phyloP scores from a whole-genome alignment of 2,329 filamentous ascomycete species.

The Botrytis hyacinthi region DNA sequence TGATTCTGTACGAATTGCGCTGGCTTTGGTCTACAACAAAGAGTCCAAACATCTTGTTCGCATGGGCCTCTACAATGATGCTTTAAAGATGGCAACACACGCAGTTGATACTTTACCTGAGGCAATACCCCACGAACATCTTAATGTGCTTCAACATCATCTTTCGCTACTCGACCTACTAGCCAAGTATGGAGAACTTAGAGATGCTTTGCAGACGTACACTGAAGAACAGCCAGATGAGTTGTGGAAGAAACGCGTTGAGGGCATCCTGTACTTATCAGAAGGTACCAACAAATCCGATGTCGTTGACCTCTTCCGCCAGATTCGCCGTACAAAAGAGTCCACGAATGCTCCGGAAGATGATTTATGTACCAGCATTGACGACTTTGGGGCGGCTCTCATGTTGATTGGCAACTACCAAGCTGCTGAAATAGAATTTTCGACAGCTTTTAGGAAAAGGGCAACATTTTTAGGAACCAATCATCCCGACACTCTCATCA shows the following conservation, averaged over 20 bases:
- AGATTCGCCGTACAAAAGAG: slow-evolving; percentile 22
- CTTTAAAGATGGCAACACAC: slow-evolving; percentile 29
- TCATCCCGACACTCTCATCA: slow-evolving; percentile 30
- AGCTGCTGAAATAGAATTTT: slow-evolving; percentile 28
- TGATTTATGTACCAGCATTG: slow-evolving; percentile 18
- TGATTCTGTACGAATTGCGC: slow-evolving; percentile 25
- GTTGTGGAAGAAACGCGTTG: slow-evolving; percentile 33
- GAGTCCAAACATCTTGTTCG: slow-evolving; percentile 30
- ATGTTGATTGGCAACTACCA: slow-evolving; percentile 30
- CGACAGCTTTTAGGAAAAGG: slow-evolving; percentile 29
- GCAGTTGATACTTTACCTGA: slow-evolving; percentile 30
- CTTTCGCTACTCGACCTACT: slow-evolving; percentile 28
- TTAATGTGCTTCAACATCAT: slow-evolving; percentile 29
- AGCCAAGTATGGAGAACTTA: slow-evolving; percentile 31
- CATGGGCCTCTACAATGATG: slow-evolving; percentile 28
- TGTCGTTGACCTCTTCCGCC: slow-evolving; percentile 23
- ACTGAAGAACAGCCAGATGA: slow-evolving; percentile 23
- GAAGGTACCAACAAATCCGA: slow-evolving; percentile 31
- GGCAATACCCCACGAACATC: slow-evolving; percentile 25
- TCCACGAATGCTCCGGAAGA: slow-evolving; percentile 6
- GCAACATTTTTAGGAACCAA: slow-evolving; percentile 26
- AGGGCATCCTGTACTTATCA: slow-evolving; percentile 28
- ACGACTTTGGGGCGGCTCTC: slow-evolving; percentile 21
- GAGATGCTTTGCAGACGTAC: slow-evolving; percentile 26
- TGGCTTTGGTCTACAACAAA: slow-evolving; percentile 30